phyloP scores from a whole-genome alignment of 805 yeast species.

The Lipomyces sp. region DNA sequence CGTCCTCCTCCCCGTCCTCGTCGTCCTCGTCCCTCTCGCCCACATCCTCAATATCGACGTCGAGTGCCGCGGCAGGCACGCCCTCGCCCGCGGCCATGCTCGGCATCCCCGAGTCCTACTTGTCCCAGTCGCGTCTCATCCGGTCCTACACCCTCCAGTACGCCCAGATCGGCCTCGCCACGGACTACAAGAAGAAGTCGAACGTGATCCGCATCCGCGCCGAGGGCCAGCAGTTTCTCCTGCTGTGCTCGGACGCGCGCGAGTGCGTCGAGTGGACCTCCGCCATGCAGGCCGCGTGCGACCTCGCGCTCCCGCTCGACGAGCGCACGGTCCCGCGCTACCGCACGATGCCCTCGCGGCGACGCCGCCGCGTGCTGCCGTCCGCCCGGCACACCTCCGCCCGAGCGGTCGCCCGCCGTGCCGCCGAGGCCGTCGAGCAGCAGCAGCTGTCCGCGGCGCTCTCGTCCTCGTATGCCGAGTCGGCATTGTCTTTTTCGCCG shows the following conservation, averaged over 20 bases:
- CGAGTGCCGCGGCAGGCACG: constrained; percentile 1
- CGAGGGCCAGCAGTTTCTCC: constrained; percentile 76
- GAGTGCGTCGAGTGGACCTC: constrained; percentile 77
- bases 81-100: constrained; percentile 11
- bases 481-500: no score
- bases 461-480: background rate
- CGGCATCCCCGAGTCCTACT: constrained; percentile 18
- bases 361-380: constrained; percentile 45
- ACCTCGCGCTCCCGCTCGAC: constrained; percentile 71
- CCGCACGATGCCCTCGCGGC: constrained; percentile 75
- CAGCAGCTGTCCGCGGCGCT: background rate
- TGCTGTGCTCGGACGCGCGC: constrained; percentile 60
- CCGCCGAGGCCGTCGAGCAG: background rate
- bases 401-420: constrained; percentile 6
- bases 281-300: constrained; percentile 69
- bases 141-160: constrained; percentile 77
- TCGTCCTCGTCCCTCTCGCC: constrained; percentile 19
- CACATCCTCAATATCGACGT: constrained; percentile 12
- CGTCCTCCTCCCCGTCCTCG: background rate
- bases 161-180: constrained; percentile 79
- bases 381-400: constrained; percentile 22
- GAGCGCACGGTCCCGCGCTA: constrained; percentile 70
- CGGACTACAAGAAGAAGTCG: constrained; percentile 71
- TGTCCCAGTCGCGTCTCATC: constrained; percentile 29
- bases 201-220: constrained; percentile 70